Base-by-base conservation (phyloP, 2,329 filamentous ascomycete species). In the Talaromyces sp. region DNA sequence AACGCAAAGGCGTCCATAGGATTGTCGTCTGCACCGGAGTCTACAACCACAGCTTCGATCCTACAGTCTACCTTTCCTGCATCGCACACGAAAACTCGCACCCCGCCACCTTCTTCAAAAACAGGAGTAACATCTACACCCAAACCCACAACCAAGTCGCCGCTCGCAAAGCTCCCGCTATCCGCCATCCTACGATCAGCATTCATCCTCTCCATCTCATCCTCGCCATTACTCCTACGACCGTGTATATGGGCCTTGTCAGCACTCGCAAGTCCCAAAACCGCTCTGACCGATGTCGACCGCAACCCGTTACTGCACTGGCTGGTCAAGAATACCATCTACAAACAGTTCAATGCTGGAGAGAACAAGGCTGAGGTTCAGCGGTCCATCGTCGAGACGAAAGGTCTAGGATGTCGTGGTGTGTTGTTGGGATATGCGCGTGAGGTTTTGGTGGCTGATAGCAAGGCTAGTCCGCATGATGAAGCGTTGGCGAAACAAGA, bases 211-310 rank as follows among this genome's bases (percentile, higher is more conserved):
- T 77, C 76, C 15, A 70, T 77, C 34, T 78, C 76, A 0, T 78
- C 76, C 5, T 77, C 76, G 1, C 45, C 73, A 5, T 63, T 89
- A 4, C 85, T 97, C 0, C 85, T 96, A 7, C 82, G 83, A 13
- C 89, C 91, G 1, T 94, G 90, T 47, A 85, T 96, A 63, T 84
- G 84, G 65, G 80, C 91, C 59, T 90, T 96, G 76, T 86, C 84
- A 6, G 76, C 84, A 27, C 84, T 83, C 61, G 78, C 80, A 1
- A 76, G 80, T 60, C 82, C 81, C 5, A 79, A 78, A 64, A 79
- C 76, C 0, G 64, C 74, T 1, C 61, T 84, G 1, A 72, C 84
- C 36, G 81, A 84, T 68, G 81, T 83, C 0, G 81, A 84, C 61
- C 77, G 76, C 17, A 84, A 84, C 69, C 76, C 76, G 0, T 19